Percentiles rank a stretch among this genome's conserved stretches.
phyloP scores from a whole-genome alignment of 2,329 filamentous ascomycete species.

The Ramularia endophylla region DNA sequence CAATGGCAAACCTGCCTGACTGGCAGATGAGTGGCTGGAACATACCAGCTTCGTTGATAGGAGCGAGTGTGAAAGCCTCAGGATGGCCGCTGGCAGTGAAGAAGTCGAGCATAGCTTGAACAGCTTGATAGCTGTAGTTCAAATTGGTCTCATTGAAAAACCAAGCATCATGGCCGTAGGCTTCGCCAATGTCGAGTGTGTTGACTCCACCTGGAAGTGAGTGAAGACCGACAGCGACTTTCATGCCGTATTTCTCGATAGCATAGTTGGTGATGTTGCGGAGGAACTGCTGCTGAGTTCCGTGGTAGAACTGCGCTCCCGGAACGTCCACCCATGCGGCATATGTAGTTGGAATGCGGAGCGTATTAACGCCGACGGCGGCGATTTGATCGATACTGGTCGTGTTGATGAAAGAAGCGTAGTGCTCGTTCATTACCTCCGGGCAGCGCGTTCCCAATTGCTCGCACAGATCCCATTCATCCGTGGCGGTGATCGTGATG shows the following conservation, averaged over 20 bases:
- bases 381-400: conserved; percentile 32
- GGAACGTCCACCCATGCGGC: conserved; percentile 34
- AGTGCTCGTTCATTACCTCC: conserved; percentile 13
- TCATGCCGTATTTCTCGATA: conserved; percentile 33
- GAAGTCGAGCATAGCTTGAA: conserved; percentile 30
- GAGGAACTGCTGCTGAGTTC: conserved; percentile 30
- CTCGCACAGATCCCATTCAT: too few species aligned
- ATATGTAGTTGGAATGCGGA: conserved; percentile 35
- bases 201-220: conserved; percentile 31
- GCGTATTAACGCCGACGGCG: conserved; percentile 27
- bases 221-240: conserved; percentile 33
- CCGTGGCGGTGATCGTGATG: too few species aligned
- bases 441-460: too few species aligned
- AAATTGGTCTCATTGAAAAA: conserved; percentile 33
- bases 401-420: conserved; percentile 15
- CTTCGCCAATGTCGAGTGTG: conserved; percentile 23
- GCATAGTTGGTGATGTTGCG: conserved; percentile 31
- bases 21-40: conserved; percentile 24
- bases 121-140: conserved; percentile 29
- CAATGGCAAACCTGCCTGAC: conserved; percentile 16
- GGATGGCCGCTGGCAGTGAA: conserved; percentile 26
- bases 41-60: conserved; percentile 35
- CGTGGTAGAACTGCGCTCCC: conserved; percentile 29
- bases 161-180: conserved; percentile 29
- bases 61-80: conserved; percentile 31